Evolutionary conservation across 176 grass and related monocot species (phyloP).

Genomic region (Triticum aestivum): IWGSC_CS_RefSeq_v2.1 NC_057794.1:74068789-74069288

Average conservation of each 20-base stretch:
- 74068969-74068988: neutral
- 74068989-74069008: neutral
- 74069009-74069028: constrained; percentile 14
- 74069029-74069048: constrained; percentile 18
- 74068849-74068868: neutral
- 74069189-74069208: neutral
- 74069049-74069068: constrained; percentile 85
- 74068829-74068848: neutral
- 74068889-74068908: neutral
- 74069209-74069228: neutral
- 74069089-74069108: constrained; percentile 96
- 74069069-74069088: constrained; percentile 95
- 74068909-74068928: neutral
- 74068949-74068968: neutral
- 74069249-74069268: neutral
- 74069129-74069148: neutral
- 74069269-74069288: neutral
- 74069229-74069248: neutral
- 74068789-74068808: neutral
- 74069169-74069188: neutral
- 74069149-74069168: neutral
- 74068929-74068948: neutral
- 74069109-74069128: constrained; percentile 28
- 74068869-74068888: neutral
- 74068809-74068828: neutral